A percentile compares a stretch with the other conserved stretches of the same genome.
Conservation (phyloP, 345 rosid genomes). For the Camelina laxa region DNA sequence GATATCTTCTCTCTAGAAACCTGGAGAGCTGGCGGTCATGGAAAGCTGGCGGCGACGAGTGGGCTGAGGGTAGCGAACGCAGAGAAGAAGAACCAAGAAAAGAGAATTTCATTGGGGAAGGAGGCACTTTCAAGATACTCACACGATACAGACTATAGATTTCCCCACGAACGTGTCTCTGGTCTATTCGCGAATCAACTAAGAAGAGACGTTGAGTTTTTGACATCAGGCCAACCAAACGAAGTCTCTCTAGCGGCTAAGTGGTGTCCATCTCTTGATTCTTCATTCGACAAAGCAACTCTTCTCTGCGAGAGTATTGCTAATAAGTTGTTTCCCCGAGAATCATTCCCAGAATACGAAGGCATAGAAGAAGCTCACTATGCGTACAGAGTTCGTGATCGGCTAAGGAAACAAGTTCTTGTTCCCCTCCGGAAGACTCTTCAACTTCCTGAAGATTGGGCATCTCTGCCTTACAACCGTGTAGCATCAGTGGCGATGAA, state of each 20-base stretch:
- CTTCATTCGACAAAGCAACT: neutral
- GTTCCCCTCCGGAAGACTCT: neutral
- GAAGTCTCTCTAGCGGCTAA: neutral
- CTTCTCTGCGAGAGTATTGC: neutral
- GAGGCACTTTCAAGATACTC: neutral
- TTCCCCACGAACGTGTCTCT: neutral
- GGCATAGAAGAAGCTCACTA: neutral
- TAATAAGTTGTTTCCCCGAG: neutral
- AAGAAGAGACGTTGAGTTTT: neutral
- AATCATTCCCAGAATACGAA: neutral
- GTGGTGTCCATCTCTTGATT: conserved; percentile 2
- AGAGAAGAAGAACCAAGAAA: neutral
- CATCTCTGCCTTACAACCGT: neutral
- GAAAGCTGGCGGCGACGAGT: neutral
- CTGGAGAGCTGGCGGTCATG: neutral
- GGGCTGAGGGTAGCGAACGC: neutral
- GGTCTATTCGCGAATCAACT: neutral
- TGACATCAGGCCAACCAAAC: neutral
- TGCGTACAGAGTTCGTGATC: neutral
- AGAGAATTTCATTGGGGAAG: neutral
- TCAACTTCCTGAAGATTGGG: neutral
- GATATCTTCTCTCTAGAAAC: neutral
- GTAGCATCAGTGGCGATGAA: conserved; percentile 70
- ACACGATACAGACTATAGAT: neutral
- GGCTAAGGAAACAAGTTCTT: neutral